These are phyloP conservation scores for Camelina laxa DNA, from an alignment of 345 rosid genomes.

Conservation along the genomic window DNA sequence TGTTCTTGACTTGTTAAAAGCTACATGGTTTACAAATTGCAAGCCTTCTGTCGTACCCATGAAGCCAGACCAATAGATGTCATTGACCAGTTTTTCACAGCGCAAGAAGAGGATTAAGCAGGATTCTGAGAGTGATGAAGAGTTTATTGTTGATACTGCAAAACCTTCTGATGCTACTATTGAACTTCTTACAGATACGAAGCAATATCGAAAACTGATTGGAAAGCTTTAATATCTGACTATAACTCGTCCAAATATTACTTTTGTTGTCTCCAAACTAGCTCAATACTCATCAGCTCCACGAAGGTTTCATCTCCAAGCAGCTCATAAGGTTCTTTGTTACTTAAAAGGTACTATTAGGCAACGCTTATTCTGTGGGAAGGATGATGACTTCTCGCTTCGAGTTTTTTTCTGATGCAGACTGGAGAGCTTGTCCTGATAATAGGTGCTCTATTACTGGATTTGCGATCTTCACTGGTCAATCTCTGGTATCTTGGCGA, in stretches of 20 bases:
- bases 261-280: neutral
- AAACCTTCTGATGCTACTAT: too few relatives aligned
- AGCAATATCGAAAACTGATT: fast-evolving
- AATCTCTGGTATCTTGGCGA: neutral
- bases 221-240: neutral
- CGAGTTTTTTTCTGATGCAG: neutral
- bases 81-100: too few relatives aligned
- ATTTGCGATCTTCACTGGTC: neutral
- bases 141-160: fast-evolving
- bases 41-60: neutral
- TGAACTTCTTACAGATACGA: too few relatives aligned
- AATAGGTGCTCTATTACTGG: neutral
- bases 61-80: neutral
- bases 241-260: neutral
- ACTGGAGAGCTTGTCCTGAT: neutral
- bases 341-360: neutral
- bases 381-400: neutral
- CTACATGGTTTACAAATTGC: neutral
- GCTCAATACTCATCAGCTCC: neutral
- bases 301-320: neutral
- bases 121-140: neutral
- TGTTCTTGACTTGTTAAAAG: neutral
- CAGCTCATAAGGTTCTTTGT: neutral
- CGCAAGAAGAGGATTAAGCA: neutral
- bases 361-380: neutral